Evolutionary conservation across 2,329 filamentous ascomycete genomes (phyloP), one percentile per base, ranked within the genome.

Genomic region (Penicillium sp.): DNA sequence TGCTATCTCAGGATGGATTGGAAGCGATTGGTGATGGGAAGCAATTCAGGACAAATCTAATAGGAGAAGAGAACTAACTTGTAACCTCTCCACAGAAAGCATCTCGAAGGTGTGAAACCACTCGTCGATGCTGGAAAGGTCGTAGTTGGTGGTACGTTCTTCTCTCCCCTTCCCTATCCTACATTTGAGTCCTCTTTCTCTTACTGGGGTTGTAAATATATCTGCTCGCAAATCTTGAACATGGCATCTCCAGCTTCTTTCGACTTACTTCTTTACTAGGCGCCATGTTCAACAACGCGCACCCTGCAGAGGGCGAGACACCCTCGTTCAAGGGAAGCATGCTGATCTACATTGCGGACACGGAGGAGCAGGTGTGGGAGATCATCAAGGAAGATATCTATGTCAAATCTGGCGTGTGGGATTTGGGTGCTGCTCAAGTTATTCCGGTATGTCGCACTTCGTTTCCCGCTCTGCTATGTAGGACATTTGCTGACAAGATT

Each of bases 381-480:
- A 72, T 85, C 56, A 75, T 97, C 51, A 86, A 85, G 75, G 83
- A 86, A 53, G 93, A 97, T 79, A 81, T 93, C 9, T 97, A 96
- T 78, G 82, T 84, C 9, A 83, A 79, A 63, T 83, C 78, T 48
- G 91, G 88, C 0, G 92, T 96, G 8, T 97, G 93, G 93, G 91
- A 97, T 81, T 73, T 90, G 62, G 85, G 88, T 41, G 90, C 90
- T 70, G 86, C 75, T 65, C 70, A 79, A 70, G 75, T 82, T 61
- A 75, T 75, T 69, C 72, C 73, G 61, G 76, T 78, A 69, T 58
- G 73, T 74, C 48, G 26, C 26, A 26, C 26, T 5, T 13, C 26
- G 41, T 19, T 45, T 46, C n/a, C n/a, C 52, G 51, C 21, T 48
- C n/a, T 46, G 23, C 35, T 6, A 48, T 4, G n/a, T 17, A 15